phyloP scores from a whole-genome alignment of 2,329 filamentous ascomycete genomes.

The Penicillium sp. region DNA sequence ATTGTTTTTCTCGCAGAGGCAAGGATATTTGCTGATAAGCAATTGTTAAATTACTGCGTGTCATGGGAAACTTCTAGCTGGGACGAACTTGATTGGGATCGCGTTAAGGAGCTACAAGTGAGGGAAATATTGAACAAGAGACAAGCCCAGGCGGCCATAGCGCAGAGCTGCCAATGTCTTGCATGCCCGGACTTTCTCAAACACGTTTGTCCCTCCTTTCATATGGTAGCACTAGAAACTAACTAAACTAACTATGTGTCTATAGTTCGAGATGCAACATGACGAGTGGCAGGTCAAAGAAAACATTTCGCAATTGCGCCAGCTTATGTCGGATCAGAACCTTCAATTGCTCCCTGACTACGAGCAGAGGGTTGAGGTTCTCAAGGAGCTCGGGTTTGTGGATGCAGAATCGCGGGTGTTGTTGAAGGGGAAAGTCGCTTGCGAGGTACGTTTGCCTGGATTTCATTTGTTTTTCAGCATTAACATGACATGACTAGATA shows the following conservation, averaged over 20 bases:
- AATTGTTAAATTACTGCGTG: constrained; percentile 64
- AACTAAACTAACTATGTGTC: constrained; percentile 22
- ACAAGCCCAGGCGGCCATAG: constrained; percentile 57
- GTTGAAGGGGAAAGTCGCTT: constrained; percentile 96
- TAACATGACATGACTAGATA: constrained; percentile 49
- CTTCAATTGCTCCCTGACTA: constrained; percentile 94
- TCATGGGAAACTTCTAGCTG: constrained; percentile 72
- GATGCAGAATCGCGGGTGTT: constrained; percentile 83
- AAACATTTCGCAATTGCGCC: constrained; percentile 81
- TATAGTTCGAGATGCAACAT: constrained; percentile 87
- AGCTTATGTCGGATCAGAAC: constrained; percentile 92
- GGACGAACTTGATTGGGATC: constrained; percentile 78
- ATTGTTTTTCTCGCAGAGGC: constrained; percentile 38
- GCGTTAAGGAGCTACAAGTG: constrained; percentile 76
- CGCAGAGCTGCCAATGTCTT: constrained; percentile 63
- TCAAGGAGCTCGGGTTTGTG: constrained; percentile 89
- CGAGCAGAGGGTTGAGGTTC: constrained; percentile 85
- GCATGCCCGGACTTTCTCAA: constrained; percentile 76
- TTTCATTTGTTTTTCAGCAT: constrained; percentile 7
- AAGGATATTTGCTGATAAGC: constrained; percentile 60
- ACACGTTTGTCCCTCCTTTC: constrained; percentile 60
- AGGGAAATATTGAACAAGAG: constrained; percentile 76
- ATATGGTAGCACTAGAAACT: constrained; percentile 15
- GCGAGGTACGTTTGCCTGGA: constrained; percentile 57
- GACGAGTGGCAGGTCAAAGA: constrained; percentile 96